Percentiles rank a stretch among this genome's conserved stretches.
These are phyloP conservation scores for Trichoderma polysporum DNA, from an alignment of 2,329 filamentous ascomycete species.

Conservation along the genomic window DNA sequence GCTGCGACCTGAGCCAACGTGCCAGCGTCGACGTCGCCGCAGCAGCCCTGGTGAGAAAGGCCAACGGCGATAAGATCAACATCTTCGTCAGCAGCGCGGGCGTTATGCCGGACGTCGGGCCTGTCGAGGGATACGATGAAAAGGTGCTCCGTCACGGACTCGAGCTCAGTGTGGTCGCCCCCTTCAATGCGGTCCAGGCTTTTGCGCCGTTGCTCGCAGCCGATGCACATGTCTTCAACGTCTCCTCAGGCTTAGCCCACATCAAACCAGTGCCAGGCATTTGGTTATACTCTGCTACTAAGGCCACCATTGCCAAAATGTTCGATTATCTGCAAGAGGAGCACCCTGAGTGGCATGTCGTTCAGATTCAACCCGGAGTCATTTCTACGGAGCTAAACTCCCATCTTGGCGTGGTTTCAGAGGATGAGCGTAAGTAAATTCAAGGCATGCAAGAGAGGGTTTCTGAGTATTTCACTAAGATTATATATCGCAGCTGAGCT, in stretches of 20 bases:
- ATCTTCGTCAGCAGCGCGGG: not conserved
- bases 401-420: not conserved
- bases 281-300: not conserved
- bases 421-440: not conserved
- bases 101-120: not conserved
- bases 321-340: not conserved
- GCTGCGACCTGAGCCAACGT: not conserved
- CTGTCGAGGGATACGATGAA: not conserved
- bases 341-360: not conserved
- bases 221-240: not conserved
- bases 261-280: not conserved
- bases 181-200: not conserved
- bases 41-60: not conserved
- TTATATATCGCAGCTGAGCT: not conserved
- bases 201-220: not conserved
- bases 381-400: not conserved
- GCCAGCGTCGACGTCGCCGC: not conserved
- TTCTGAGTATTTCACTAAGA: not conserved
- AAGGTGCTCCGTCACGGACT: not conserved
- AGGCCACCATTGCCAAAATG: not conserved
- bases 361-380: not conserved
- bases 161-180: not conserved
- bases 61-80: not conserved
- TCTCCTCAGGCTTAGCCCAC: not conserved
- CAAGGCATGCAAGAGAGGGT: not conserved